Evolutionary conservation across 1,284 basidiomycete genomes (phyloP).

Genomic region (Neolentinus lepideus): DNA sequence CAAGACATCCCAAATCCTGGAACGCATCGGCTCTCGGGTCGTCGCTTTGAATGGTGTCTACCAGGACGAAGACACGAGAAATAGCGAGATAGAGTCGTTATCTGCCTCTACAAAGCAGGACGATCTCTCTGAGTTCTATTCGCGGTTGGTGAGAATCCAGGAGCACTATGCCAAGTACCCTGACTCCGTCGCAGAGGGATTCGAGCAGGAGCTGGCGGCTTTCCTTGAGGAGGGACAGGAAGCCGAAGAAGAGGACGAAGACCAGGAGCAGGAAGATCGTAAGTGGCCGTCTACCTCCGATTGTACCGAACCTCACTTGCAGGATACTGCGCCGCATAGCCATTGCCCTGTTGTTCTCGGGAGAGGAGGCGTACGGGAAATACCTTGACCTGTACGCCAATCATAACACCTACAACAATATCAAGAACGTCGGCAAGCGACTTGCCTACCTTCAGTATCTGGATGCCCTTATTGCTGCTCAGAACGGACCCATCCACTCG

Average conservation of each 20-base stretch:
- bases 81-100: slow-evolving; percentile 54
- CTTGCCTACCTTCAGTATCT: slow-evolving; percentile 90
- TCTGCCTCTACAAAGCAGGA: slow-evolving; percentile 51
- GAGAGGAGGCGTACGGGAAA: slow-evolving; percentile 92
- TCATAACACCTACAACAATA: slow-evolving; percentile 86
- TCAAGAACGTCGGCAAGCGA: slow-evolving; percentile 75
- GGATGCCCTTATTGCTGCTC: slow-evolving; percentile 64
- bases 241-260: slow-evolving; percentile 64
- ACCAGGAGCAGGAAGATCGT: slow-evolving; percentile 77
- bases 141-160: slow-evolving; percentile 88
- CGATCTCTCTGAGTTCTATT: slow-evolving; percentile 91
- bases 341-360: slow-evolving; percentile 85
- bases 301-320: slow-evolving; percentile 11
- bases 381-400: slow-evolving; percentile 91
- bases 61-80: slow-evolving; percentile 63
- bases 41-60: slow-evolving; percentile 64
- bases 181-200: slow-evolving; percentile 72
- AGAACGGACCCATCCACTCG: slow-evolving; percentile 52
- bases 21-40: slow-evolving; percentile 71
- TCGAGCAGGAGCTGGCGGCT: slow-evolving; percentile 76
- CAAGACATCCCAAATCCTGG: slow-evolving; percentile 81
- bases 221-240: slow-evolving; percentile 70
- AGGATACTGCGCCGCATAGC: slow-evolving; percentile 38
- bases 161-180: slow-evolving; percentile 96
- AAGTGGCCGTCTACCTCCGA: slow-evolving; percentile 22